These are phyloP conservation scores for Luvunga scandens DNA, from an alignment of 345 rosid genomes.

Conservation along the genomic window DNA sequence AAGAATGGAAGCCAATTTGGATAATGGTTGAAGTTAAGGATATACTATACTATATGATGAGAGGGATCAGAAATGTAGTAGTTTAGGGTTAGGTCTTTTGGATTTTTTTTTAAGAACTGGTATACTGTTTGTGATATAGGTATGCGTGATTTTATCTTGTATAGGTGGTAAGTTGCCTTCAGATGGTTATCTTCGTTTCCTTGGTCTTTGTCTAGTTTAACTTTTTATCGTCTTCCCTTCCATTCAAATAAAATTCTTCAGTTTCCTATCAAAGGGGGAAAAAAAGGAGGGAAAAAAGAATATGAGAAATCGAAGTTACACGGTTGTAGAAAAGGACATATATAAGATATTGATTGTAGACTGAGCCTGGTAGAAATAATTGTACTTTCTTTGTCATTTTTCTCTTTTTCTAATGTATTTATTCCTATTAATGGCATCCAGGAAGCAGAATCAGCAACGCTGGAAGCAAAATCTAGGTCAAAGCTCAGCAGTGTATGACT, in stretches of 20 bases:
- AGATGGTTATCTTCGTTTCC: not conserved
- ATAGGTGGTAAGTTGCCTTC: not conserved
- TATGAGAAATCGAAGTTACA: not conserved
- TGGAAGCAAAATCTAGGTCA: conserved; percentile 83
- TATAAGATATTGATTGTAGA: not conserved
- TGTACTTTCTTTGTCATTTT: not conserved
- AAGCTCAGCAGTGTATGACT: conserved; percentile 79
- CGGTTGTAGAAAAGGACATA: not conserved
- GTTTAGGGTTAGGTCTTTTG: not conserved
- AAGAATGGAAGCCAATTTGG: not conserved
- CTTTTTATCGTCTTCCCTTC: not conserved
- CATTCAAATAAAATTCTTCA: not conserved
- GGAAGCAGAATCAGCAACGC: conserved; percentile 92
- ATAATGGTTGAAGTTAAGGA: not conserved
- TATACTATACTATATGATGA: not conserved
- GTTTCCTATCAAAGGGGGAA: not conserved
- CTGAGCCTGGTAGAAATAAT: not conserved
- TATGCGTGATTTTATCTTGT: not conserved
- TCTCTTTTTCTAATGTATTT: conserved; percentile 13
- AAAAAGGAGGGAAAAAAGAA: no score
- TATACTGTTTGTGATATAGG: not conserved
- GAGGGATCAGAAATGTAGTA: not conserved
- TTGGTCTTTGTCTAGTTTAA: not conserved
- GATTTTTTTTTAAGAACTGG: not conserved
- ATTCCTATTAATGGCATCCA: conserved; percentile 29